These are phyloP conservation scores for Calonectria multiphialidica DNA, from an alignment of 2,329 filamentous ascomycete genomes.

Conservation along the genomic window DNA sequence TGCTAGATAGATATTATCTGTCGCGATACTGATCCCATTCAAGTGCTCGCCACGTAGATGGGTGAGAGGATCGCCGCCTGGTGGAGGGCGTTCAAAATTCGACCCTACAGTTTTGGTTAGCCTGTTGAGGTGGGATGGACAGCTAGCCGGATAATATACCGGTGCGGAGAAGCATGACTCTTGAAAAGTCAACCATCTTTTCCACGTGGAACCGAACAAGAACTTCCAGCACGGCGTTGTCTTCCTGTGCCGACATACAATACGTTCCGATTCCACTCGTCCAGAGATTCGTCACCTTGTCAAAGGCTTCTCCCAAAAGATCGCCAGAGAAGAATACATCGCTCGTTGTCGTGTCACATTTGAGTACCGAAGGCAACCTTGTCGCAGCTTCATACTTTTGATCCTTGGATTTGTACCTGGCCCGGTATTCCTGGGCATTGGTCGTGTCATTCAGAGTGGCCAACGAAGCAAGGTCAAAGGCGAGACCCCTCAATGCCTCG, in stretches of 20 bases:
- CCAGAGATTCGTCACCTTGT: constrained; percentile 15
- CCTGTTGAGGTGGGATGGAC: not conserved
- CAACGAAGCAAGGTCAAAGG: constrained; percentile 15
- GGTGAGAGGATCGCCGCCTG: constrained; percentile 1
- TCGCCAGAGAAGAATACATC: constrained; percentile 28
- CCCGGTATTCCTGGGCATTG: constrained; percentile 17
- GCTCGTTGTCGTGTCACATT: constrained; percentile 23
- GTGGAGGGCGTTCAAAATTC: constrained; percentile 34
- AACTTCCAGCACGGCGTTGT: constrained; percentile 25
- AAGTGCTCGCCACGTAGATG: constrained; percentile 23
- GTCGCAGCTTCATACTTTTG: constrained; percentile 16
- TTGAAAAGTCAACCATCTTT: constrained; percentile 26
- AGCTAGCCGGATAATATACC: not conserved
- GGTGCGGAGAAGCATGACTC: constrained; percentile 27
- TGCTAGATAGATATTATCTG: constrained; percentile 23
- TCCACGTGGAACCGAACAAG: constrained; percentile 21
- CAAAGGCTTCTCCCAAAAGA: constrained; percentile 19
- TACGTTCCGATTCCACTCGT: constrained; percentile 27
- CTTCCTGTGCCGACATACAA: constrained; percentile 32
- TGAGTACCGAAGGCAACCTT: constrained; percentile 13
- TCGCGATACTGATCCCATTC: constrained; percentile 15
- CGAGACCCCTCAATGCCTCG: constrained; percentile 20
- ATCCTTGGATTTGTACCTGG: constrained; percentile 2
- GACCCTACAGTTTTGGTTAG: constrained; percentile 15
- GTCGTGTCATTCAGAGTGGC: constrained; percentile 21